Base-by-base conservation (phyloP, 2,329 filamentous ascomycete species). In the Talaromyces marneffei region DNA sequence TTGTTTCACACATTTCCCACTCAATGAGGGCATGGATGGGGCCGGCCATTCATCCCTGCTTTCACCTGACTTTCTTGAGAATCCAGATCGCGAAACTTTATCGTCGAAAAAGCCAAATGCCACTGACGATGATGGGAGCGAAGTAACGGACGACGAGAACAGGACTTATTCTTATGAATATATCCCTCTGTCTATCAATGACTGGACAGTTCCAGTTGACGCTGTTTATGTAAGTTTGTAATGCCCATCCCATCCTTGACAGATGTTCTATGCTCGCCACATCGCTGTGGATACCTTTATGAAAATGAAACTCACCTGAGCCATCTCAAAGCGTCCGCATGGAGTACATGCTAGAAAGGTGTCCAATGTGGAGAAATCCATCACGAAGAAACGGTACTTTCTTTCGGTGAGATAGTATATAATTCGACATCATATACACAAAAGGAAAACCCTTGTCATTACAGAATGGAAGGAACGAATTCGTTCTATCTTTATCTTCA, bases 131-230 rank as follows among this genome's bases (percentile, higher is more conserved):
- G 25, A 39, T 40, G 57, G 39, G 16, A 58, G 27, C 12, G 57
- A 57, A 27, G 18, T 29, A 4, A 42, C 42, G n/a, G 54, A 61
- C 6, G 59, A 61, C 2, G 60, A 58, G n/a, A 54, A 55, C 39
- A 62, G 39, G 27, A 62, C 55, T 5, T 62, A 57, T 39, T 62
- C 60, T 29, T 62, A 62, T 25, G 60, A 62, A 53, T 62, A 62
- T 44, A 62, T 62, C 20, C 60, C 60, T 6, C 33, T 62, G 2
- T 62, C 60, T 23, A 62, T 62, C 54, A 62, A 62, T 37, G 60
- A 62, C 46, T 62, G 60, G 60, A 62, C 60, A 16, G 60, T 62
- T 12, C 60, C 60, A 12, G 60, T 62, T 18, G 60, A 62, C 14
- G 60, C 60, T n/a, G 60, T 62, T 33, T 62, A 62, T 42, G 60